These are phyloP conservation scores for Flaveria sonorensis DNA, from an alignment of 129 eudicot species.

Conservation along the genomic window DNA sequence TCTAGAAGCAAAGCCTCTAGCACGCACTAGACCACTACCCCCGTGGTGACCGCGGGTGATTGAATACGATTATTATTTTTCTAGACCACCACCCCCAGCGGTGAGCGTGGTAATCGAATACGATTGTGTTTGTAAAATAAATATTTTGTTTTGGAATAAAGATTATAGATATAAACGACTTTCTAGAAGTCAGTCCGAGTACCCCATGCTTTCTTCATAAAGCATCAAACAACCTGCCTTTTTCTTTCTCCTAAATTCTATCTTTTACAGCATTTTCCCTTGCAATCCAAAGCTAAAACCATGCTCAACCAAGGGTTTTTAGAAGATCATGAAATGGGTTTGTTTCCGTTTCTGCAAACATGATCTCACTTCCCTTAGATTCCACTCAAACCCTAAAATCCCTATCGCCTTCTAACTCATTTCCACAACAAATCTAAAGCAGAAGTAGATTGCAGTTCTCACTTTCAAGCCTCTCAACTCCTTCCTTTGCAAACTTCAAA, in stretches of 20 bases:
- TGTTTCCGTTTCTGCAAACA: slow-evolving; percentile 41
- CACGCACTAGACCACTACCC: too few relatives aligned
- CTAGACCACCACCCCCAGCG: too few relatives aligned
- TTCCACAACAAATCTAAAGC: slow-evolving; percentile 31
- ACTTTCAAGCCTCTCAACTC: slow-evolving; percentile 41
- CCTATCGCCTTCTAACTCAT: slow-evolving; percentile 19
- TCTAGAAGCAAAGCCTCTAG: too few relatives aligned
- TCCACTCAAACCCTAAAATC: slow-evolving; percentile 47
- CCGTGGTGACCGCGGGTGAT: too few relatives aligned
- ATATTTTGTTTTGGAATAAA: slow-evolving; percentile 2
- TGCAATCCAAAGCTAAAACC: slow-evolving; percentile 11
- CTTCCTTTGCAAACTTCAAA: slow-evolving; percentile 54
- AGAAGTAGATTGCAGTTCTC: slow-evolving; percentile 35
- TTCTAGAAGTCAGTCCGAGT: slow-evolving; percentile 13
- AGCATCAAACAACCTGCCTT: slow-evolving; percentile 25
- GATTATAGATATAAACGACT: neutral
- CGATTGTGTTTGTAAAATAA: too few relatives aligned
- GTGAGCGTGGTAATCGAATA: too few relatives aligned
- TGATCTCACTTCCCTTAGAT: slow-evolving; percentile 39
- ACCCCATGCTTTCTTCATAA: slow-evolving; percentile 23
- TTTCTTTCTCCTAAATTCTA: slow-evolving; percentile 3
- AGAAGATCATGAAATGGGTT: slow-evolving; percentile 55
- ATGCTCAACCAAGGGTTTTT: slow-evolving; percentile 68
- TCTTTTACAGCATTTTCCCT: slow-evolving; percentile 6
- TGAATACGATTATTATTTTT: too few relatives aligned